phyloP scores from a whole-genome alignment of 2,329 filamentous ascomycete genomes.

The Calonectria henricotiae region DNA sequence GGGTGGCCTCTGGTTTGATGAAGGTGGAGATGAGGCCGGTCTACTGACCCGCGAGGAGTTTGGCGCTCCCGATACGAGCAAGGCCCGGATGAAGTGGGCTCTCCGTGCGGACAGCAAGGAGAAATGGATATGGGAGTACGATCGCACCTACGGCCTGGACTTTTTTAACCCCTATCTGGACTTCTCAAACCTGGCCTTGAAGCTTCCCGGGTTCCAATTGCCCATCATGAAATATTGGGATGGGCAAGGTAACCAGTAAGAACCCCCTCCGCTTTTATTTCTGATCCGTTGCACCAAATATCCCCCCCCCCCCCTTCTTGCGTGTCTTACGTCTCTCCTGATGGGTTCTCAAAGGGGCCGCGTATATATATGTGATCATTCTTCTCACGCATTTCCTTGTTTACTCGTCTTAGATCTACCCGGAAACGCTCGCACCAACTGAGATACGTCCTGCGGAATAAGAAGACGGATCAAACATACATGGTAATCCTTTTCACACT shows the following conservation, averaged over 20 bases:
- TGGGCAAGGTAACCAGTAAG: slow-evolving; percentile 82
- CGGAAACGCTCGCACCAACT: slow-evolving; percentile 83
- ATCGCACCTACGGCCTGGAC: slow-evolving; percentile 69
- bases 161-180: slow-evolving; percentile 96
- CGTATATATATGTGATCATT: slow-evolving; percentile 44
- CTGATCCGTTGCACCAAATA: slow-evolving; percentile 2
- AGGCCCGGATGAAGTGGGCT: slow-evolving; percentile 74
- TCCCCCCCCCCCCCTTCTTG: slow-evolving; percentile 14
- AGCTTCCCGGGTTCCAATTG: slow-evolving; percentile 81
- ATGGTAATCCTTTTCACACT: slow-evolving; percentile 88
- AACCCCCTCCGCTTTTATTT: slow-evolving; percentile 34
- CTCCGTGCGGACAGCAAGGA: slow-evolving; percentile 66
- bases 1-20: slow-evolving; percentile 73
- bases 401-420: slow-evolving; percentile 51
- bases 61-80: slow-evolving; percentile 69
- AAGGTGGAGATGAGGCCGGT: slow-evolving; percentile 76
- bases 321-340: not conserved
- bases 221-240: slow-evolving; percentile 87
- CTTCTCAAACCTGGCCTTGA: slow-evolving; percentile 81
- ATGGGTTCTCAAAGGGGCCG: not conserved
- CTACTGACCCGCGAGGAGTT: slow-evolving; percentile 62
- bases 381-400: slow-evolving; percentile 45
- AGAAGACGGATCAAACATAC: slow-evolving; percentile 80
- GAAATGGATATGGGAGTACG: slow-evolving; percentile 71
- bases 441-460: slow-evolving; percentile 94